Percentiles rank a stretch among this genome's conserved stretches.
These are phyloP conservation scores for Decorospora gaudefroyi DNA, from an alignment of 2,329 filamentous ascomycete genomes.

Conservation along the genomic window DNA sequence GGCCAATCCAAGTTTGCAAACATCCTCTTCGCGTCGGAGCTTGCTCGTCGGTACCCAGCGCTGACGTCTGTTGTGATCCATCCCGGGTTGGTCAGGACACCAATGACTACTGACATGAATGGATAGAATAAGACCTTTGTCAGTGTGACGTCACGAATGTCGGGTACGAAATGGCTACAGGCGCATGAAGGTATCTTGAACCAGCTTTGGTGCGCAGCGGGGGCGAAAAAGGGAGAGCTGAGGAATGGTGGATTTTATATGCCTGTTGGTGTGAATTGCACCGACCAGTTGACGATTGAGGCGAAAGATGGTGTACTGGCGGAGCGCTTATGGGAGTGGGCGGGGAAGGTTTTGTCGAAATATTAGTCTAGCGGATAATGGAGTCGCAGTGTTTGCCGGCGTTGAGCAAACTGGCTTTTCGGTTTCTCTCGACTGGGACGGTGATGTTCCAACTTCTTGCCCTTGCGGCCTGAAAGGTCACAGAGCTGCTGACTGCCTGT, in stretches of 20 bases:
- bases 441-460: no score
- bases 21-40: conserved; percentile 52
- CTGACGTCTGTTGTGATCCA: conserved; percentile 53
- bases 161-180: not conserved
- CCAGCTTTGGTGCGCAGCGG: conserved; percentile 46
- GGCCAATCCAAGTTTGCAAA: conserved; percentile 58
- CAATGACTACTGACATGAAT: conserved; percentile 36
- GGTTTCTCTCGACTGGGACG: no score
- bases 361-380: not conserved
- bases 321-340: conserved; percentile 26
- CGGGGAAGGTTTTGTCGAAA: conserved; percentile 18
- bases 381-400: not conserved
- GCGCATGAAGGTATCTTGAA: conserved; percentile 39
- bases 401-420: not conserved
- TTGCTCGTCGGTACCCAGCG: conserved; percentile 52
- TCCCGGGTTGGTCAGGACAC: conserved; percentile 56
- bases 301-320: conserved; percentile 16
- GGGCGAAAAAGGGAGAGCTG: conserved; percentile 36
- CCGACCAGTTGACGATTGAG: conserved; percentile 13
- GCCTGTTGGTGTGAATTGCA: conserved; percentile 24
- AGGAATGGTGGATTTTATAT: conserved; percentile 48
- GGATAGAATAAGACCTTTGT: conserved; percentile 20
- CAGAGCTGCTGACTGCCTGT: no score
- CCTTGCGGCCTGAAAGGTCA: no score
- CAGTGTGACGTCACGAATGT: conserved; percentile 7